Base-by-base conservation (phyloP, 805 yeast species). In the Brettanomyces nanus region DNA sequence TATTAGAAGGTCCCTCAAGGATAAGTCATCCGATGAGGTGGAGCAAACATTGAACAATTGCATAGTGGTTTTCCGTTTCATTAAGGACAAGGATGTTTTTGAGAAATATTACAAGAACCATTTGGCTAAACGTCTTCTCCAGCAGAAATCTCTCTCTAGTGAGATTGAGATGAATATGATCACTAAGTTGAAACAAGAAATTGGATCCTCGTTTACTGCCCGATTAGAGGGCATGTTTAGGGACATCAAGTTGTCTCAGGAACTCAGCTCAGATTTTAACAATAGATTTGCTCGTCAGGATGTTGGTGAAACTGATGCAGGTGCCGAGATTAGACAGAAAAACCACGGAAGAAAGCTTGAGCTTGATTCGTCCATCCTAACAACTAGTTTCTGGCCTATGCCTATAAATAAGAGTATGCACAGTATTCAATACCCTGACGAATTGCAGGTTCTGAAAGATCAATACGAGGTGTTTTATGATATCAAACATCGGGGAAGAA, bases 171-270 rank as follows among this genome's bases (percentile, higher is more conserved):
- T 78, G 52, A 61, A 66, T 20, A 66, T 86, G 54, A 76, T 87
- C 17, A 66, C 77, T 2, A 76, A 75, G 48, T 62, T 87, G 28
- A 75, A 80, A 45, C 79, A 75, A 45, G 95, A 85, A 52, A 70
- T 83, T 51, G 95, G 96, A 0, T 69, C 83, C 3, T 71, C 86
- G 0, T 82, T 85, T 38, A 77, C 95, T 1, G 73, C 84, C 3
- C 82, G 82, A 47, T 66, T 89, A 23, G 87, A 85, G 52, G 86
- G 85, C 31, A 89, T 89, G 96, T 76, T 85, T 45, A 73, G 80
- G 50, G 97, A 89, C 52, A 77, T 86, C 33, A 73, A 73, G 42
- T 46, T 69, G 1, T 80, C 87, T 0, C 62, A 60, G 32, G 81
- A 73, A 20, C 49, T 68, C 21, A 62, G 71, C 31, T 37, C 50